A percentile compares a stretch with the other conserved stretches of the same genome.
phyloP scores from a whole-genome alignment of 495 filamentous ascomycete species.

The Endocarpon pusillum region DNA sequence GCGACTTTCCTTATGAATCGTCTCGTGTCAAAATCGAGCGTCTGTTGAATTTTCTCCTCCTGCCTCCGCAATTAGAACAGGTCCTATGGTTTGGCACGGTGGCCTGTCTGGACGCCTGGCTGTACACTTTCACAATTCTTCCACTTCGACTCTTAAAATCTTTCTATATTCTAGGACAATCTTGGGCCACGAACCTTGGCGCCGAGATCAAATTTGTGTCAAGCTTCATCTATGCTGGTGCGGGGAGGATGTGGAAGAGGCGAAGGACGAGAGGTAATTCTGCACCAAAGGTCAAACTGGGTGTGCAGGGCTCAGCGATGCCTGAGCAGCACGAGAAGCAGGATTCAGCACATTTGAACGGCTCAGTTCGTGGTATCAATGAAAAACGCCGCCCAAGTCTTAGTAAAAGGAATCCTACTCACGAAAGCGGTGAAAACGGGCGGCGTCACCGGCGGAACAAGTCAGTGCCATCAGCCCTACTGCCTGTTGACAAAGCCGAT shows the following conservation, averaged over 20 bases:
- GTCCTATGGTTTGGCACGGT: conserved; percentile 73
- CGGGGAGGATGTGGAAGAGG: conserved; percentile 54
- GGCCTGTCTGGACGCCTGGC: conserved; percentile 91
- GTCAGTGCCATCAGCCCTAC: conserved; percentile 67
- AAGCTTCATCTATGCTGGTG: conserved; percentile 54
- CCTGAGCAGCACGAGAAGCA: conserved; percentile 18
- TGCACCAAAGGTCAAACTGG: conserved; percentile 7
- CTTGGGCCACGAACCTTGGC: conserved; percentile 46
- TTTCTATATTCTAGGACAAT: conserved; percentile 52
- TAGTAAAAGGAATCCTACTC: background rate
- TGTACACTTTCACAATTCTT: conserved; percentile 88
- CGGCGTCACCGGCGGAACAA: conserved; percentile 50
- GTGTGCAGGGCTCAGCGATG: conserved; percentile 11
- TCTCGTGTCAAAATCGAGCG: conserved; percentile 90
- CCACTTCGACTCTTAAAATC: conserved; percentile 83
- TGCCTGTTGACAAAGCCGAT: conserved; percentile 86
- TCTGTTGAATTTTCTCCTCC: conserved; percentile 70
- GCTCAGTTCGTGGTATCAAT: background rate
- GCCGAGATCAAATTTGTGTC: conserved; percentile 51
- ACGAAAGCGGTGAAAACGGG: background rate
- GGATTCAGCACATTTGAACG: conserved; percentile 12
- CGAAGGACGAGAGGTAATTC: conserved; percentile 15
- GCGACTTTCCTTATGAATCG: conserved; percentile 83
- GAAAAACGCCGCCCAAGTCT: background rate
- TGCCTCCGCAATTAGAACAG: conserved; percentile 71